phyloP scores from a whole-genome alignment of 768 basidiomycete genomes.

The Trametes cingulata region DNA sequence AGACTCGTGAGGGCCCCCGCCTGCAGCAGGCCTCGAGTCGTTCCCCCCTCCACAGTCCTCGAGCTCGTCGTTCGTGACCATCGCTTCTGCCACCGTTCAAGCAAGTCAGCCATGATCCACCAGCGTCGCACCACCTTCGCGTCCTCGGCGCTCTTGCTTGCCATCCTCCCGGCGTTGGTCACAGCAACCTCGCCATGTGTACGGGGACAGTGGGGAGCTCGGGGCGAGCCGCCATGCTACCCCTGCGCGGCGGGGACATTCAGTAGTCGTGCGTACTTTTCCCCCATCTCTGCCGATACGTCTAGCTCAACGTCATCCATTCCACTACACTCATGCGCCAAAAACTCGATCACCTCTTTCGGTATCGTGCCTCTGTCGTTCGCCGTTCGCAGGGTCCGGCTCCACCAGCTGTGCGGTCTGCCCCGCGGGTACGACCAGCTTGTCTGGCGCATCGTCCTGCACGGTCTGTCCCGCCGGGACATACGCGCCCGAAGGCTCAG shows the following conservation, averaged over 20 bases:
- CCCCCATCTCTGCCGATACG: neutral
- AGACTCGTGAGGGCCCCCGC: no score
- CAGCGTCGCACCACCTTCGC: neutral
- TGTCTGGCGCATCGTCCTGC: slow-evolving; percentile 1
- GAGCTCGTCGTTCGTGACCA: no score
- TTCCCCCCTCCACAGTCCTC: no score
- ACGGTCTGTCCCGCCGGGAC: slow-evolving; percentile 3
- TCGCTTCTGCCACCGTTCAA: neutral
- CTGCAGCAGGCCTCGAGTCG: no score
- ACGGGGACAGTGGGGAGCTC: neutral
- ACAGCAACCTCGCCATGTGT: neutral
- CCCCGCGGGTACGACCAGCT: slow-evolving; percentile 18
- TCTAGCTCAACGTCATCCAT: neutral
- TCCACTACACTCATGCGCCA: neutral
- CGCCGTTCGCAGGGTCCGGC: neutral
- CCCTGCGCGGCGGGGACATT: neutral
- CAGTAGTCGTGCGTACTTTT: neutral
- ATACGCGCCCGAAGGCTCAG: neutral
- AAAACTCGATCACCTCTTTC: no score
- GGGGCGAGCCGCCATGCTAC: neutral
- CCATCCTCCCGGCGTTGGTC: neutral
- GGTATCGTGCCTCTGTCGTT: neutral
- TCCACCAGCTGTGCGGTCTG: slow-evolving; percentile 1
- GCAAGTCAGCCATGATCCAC: neutral
- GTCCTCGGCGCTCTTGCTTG: neutral